phyloP scores from a whole-genome alignment of 805 yeast genomes.

The Saccharomyces jurei region DNA sequence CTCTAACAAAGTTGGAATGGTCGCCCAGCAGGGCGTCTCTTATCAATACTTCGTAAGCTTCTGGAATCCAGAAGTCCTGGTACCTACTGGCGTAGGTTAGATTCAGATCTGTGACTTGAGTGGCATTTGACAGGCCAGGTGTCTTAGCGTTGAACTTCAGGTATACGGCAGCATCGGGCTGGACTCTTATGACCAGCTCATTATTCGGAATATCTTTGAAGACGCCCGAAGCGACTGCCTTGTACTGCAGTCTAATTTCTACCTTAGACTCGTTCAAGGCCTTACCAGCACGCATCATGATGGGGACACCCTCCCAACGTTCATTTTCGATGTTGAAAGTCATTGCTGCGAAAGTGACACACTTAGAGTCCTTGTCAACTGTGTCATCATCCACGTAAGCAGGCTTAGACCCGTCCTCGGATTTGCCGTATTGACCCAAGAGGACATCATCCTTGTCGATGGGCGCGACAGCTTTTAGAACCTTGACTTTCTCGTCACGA shows the following conservation, averaged over 20 bases:
- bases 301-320: constrained; percentile 98
- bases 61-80: constrained; percentile 88
- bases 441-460: constrained; percentile 59
- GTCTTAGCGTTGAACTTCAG: constrained; percentile 87
- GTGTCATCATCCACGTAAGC: constrained; percentile 89
- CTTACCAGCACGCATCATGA: constrained; percentile 93
- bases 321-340: constrained; percentile 75
- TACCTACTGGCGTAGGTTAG: constrained; percentile 76
- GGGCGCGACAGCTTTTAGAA: constrained; percentile 70
- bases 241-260: constrained; percentile 89
- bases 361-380: constrained; percentile 70
- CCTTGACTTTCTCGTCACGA: constrained; percentile 93
- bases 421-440: constrained; percentile 79
- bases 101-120: constrained; percentile 84
- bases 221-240: constrained; percentile 75
- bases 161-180: constrained; percentile 91
- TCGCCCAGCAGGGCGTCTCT: constrained; percentile 86
- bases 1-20: constrained; percentile 96
- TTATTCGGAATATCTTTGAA: constrained; percentile 77
- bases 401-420: constrained; percentile 84
- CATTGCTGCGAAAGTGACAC: constrained; percentile 88
- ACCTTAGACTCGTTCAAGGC: constrained; percentile 94
- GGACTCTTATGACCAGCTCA: constrained; percentile 88
- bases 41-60: constrained; percentile 93
- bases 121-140: constrained; percentile 81